These are phyloP conservation scores for Niebla homalea DNA, from an alignment of 495 filamentous ascomycete species.

Conservation along the genomic window DNA sequence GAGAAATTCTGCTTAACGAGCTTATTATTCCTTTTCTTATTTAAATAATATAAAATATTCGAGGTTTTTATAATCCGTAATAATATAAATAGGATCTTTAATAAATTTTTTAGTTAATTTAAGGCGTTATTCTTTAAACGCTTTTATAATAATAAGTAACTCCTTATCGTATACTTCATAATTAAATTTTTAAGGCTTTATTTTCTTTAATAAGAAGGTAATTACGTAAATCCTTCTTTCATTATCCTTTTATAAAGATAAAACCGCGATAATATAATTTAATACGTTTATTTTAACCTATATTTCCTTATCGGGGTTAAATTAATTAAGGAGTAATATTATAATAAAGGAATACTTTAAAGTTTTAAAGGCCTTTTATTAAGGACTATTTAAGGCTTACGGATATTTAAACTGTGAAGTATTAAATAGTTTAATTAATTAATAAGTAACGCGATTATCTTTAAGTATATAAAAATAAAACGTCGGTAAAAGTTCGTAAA, in stretches of 20 bases:
- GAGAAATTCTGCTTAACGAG: too few relatives aligned
- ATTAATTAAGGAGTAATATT: too few relatives aligned
- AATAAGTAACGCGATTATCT: neutral
- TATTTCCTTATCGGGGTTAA: neutral
- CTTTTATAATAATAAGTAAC: too few relatives aligned
- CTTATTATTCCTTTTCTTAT: too few relatives aligned
- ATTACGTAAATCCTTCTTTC: constrained; percentile 3
- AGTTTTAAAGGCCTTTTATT: constrained; percentile 11
- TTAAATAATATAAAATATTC: too few relatives aligned
- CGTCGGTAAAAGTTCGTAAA: constrained; percentile 2
- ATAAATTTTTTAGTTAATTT: too few relatives aligned
- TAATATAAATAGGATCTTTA: too few relatives aligned
- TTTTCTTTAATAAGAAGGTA: constrained; percentile 11
- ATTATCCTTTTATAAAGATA: constrained; percentile 7
- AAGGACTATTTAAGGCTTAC: constrained; percentile 3
- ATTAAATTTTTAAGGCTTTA: constrained; percentile 10
- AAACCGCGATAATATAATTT: neutral
- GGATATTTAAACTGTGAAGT: constrained; percentile 1
- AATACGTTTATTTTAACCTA: constrained; percentile 11
- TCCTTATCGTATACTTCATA: too few relatives aligned
- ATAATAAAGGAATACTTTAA: too few relatives aligned
- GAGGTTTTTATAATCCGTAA: too few relatives aligned
- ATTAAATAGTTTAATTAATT: neutral
- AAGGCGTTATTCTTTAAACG: too few relatives aligned
- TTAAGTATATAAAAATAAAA: constrained; percentile 1